Evolutionary conservation across 768 basidiomycete genomes (phyloP), one percentile per base, ranked within the genome.

Genomic region (Termitomyces sp.): DNA sequence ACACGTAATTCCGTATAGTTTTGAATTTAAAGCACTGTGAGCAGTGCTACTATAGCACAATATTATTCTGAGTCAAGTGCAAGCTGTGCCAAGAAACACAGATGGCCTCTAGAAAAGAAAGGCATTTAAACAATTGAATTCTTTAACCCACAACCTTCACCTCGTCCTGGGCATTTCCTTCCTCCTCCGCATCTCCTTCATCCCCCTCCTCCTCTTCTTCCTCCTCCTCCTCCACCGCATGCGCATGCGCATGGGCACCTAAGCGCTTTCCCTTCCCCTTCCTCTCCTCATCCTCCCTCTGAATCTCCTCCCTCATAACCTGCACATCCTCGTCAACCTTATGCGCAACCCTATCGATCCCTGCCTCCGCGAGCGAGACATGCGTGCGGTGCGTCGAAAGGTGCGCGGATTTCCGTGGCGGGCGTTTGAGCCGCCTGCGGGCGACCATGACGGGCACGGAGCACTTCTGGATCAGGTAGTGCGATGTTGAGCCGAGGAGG

Each of bases 371-470:
- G 56, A 98, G 88, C 17, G 90, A 85, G 41, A 94, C 88, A 47
- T 90, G 89, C 1, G 79, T 80, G 58, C 91, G 89, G 61, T 93
- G 86, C 32, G 86, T 87, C 27, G 90, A 81, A 32, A 92, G 84
- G 68, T 92, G 89, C 0, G 91, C 90, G 3, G 84, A 81, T 47
- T 86, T 88, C 54, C 84, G 83, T 12, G 94, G 85, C 21, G 94
- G 91, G 3, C 92, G 85, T 70, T 91, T 92, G 68, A 97, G 85
- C 12, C 94, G 80, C 52, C 94, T 85, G 52, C 94, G 91, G 5
- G 94, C 92, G 52, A 96, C 93, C 94, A 98, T 96, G 54, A 97
- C 94, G 0, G 95, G 94, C 0, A 96, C 94, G 16, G 92, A 92
- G 59, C 92, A 95, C 72, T 93, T 94, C 79, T 93, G 88, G 44